Evolutionary conservation across 371 early-diverging fungal genomes (phyloP).

Genomic region (Mortierella sp.): DNA sequence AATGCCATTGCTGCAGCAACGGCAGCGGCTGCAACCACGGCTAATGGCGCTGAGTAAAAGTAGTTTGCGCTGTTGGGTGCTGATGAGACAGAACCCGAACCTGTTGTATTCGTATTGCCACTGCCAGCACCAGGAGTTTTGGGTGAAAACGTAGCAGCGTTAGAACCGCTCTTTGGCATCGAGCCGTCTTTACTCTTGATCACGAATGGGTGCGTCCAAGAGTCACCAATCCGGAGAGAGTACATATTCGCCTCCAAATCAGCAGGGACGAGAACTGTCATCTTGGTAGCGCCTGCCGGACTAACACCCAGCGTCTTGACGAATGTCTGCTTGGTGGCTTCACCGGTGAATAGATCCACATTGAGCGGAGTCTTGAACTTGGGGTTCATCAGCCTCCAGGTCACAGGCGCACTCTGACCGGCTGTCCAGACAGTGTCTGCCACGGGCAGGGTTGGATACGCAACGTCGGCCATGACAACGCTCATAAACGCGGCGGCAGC

Average conservation of each 20-base stretch:
- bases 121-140: not conserved
- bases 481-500: slow-evolving; percentile 28
- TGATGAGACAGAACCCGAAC: slow-evolving; percentile 17
- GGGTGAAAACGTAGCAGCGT: slow-evolving; percentile 7
- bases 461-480: slow-evolving; percentile 37
- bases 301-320: slow-evolving; percentile 12
- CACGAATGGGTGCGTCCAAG: slow-evolving; percentile 23
- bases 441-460: slow-evolving; percentile 41
- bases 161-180: slow-evolving; percentile 20
- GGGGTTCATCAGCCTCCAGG: slow-evolving; percentile 28
- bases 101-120: slow-evolving; percentile 3
- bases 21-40: slow-evolving; percentile 31
- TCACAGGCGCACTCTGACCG: slow-evolving; percentile 15
- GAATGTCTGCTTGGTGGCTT: slow-evolving; percentile 24
- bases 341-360: slow-evolving; percentile 37
- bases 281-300: slow-evolving; percentile 4
- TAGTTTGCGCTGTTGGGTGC: slow-evolving; percentile 19
- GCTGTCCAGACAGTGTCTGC: slow-evolving; percentile 33
- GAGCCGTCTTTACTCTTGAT: slow-evolving; percentile 29
- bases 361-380: slow-evolving; percentile 6
- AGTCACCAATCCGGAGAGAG: slow-evolving; percentile 38
- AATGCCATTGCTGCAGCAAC: slow-evolving; percentile 27
- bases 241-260: slow-evolving; percentile 29
- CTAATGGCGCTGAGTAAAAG: slow-evolving; percentile 27
- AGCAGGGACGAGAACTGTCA: slow-evolving; percentile 25